Evolutionary conservation across 108 stramenopile genomes (phyloP).

Genomic region (Cyclotella baltica): DNA sequence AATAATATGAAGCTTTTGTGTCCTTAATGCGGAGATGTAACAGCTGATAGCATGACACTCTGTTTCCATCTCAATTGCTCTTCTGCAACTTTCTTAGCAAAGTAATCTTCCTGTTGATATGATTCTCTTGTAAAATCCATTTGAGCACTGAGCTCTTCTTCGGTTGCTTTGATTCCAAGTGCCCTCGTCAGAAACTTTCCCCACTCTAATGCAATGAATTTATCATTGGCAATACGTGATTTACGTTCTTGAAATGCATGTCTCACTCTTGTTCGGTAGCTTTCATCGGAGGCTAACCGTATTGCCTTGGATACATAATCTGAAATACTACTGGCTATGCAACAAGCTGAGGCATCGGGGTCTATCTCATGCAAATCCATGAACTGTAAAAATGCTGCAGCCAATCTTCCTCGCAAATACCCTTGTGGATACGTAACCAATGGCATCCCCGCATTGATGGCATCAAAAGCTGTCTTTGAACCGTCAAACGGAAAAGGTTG

Average conservation of each 20-base stretch:
- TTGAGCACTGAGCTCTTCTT: slow-evolving; percentile 15
- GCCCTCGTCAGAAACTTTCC: slow-evolving; percentile 42
- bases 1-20: neutral
- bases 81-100: slow-evolving; percentile 23
- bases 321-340: slow-evolving; percentile 39
- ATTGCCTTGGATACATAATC: slow-evolving; percentile 56
- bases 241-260: slow-evolving; percentile 22
- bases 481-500: slow-evolving; percentile 88
- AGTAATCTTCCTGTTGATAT: slow-evolving; percentile 16
- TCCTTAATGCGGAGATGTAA: slow-evolving; percentile 4
- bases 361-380: slow-evolving; percentile 30
- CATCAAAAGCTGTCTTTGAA: slow-evolving; percentile 72
- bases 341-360: slow-evolving; percentile 36
- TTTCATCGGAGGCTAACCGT: slow-evolving; percentile 35
- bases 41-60: slow-evolving; percentile 24
- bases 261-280: slow-evolving; percentile 20
- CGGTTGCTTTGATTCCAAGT: slow-evolving; percentile 21
- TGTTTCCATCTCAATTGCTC: slow-evolving; percentile 31
- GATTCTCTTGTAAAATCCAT: slow-evolving; percentile 17
- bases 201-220: slow-evolving; percentile 51
- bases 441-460: slow-evolving; percentile 56
- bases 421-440: slow-evolving; percentile 65
- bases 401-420: slow-evolving; percentile 74
- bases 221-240: slow-evolving; percentile 36
- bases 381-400: slow-evolving; percentile 26